phyloP scores from a whole-genome alignment of 1,139 yeast species.

The Yamadazyma conglobata region DNA sequence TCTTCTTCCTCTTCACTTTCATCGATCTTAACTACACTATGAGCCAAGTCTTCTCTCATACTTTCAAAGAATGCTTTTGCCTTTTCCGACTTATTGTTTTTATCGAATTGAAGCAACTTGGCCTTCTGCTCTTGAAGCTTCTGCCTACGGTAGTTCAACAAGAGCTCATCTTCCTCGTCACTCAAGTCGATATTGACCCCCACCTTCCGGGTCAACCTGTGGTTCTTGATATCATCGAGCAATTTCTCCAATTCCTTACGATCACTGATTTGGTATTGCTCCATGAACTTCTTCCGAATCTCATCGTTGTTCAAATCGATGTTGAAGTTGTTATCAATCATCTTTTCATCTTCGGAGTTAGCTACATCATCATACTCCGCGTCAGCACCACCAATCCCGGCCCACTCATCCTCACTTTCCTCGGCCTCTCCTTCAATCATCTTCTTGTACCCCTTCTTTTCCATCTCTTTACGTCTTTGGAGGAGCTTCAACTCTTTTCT shows the following conservation, averaged over 20 bases:
- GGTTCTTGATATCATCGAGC: slow-evolving; percentile 78
- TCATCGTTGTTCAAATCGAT: slow-evolving; percentile 59
- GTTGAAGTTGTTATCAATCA: slow-evolving; percentile 73
- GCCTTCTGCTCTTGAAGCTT: slow-evolving; percentile 55
- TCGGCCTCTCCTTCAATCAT: slow-evolving; percentile 84
- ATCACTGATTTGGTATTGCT: slow-evolving; percentile 68
- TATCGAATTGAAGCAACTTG: slow-evolving; percentile 53
- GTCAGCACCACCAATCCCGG: slow-evolving; percentile 81
- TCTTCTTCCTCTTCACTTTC: slow-evolving; percentile 26
- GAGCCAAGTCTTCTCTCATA: slow-evolving; percentile 47
- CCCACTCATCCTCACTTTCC: slow-evolving; percentile 97
- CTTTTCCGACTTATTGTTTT: slow-evolving; percentile 49
- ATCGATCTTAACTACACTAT: slow-evolving; percentile 19
- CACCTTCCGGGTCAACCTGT: slow-evolving; percentile 64
- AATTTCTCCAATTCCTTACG: slow-evolving; percentile 68
- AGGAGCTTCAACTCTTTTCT: slow-evolving; percentile 36
- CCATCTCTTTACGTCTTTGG: slow-evolving; percentile 46
- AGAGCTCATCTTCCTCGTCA: slow-evolving; percentile 62
- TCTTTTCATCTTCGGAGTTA: slow-evolving; percentile 73
- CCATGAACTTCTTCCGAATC: slow-evolving; percentile 58
- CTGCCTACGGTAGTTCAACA: slow-evolving; percentile 48
- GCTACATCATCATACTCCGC: slow-evolving; percentile 65
- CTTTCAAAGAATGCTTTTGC: slow-evolving; percentile 73
- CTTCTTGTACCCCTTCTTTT: slow-evolving; percentile 47
- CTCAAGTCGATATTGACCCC: slow-evolving; percentile 64